Evolutionary conservation across 2,329 filamentous ascomycete species (phyloP).

Genomic region (Harringtonia lauricola): DNA sequence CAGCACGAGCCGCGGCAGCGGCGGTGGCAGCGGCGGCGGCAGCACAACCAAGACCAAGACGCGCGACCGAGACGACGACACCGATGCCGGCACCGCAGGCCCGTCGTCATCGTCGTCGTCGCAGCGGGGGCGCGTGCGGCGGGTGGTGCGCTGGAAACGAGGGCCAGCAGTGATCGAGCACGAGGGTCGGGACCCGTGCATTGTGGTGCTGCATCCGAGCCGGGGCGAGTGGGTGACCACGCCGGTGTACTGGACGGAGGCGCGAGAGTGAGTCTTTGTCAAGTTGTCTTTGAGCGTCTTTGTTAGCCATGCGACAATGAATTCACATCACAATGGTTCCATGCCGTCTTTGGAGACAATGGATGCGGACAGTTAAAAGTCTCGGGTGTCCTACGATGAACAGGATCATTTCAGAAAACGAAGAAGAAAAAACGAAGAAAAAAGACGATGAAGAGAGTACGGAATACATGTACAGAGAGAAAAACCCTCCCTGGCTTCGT

Average conservation of each 20-base stretch:
- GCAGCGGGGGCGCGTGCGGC: conserved; percentile 7
- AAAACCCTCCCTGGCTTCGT: too few species aligned
- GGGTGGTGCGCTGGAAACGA: conserved; percentile 9
- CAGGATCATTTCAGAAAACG: too few species aligned
- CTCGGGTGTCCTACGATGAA: too few species aligned
- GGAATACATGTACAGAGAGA: too few species aligned
- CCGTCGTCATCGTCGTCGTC: neutral
- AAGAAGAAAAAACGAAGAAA: too few species aligned
- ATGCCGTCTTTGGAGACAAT: too few species aligned
- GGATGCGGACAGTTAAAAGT: too few species aligned
- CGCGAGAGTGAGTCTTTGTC: neutral
- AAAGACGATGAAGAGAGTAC: too few species aligned
- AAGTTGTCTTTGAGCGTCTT: too few species aligned
- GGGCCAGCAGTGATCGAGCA: conserved; percentile 9
- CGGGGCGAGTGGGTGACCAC: conserved; percentile 13
- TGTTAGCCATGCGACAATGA: too few species aligned
- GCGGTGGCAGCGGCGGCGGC: neutral
- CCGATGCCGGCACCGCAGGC: neutral
- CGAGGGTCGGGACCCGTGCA: conserved; percentile 10
- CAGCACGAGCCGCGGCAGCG: neutral
- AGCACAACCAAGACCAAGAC: conserved; percentile 2
- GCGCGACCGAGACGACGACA: conserved; percentile 3
- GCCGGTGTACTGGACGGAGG: conserved; percentile 11
- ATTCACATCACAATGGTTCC: too few species aligned
- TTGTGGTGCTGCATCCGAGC: conserved; percentile 13